Evolutionary conservation across 768 basidiomycete genomes (phyloP).

Genomic region (Pleurotus tuber-regium): DNA sequence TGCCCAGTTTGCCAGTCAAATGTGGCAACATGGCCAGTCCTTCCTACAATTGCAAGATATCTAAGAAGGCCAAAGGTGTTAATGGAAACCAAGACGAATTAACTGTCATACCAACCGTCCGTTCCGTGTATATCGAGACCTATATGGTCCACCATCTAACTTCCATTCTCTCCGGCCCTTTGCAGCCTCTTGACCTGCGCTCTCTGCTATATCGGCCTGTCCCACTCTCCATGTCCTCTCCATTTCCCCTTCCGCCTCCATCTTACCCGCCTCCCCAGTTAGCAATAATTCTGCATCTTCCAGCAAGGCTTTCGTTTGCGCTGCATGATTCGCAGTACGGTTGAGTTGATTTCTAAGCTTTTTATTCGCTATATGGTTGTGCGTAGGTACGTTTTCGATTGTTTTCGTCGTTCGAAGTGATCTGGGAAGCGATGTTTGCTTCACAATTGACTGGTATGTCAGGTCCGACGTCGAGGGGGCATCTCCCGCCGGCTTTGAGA

Average conservation of each 20-base stretch:
- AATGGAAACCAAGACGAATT: background rate
- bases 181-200: conserved; percentile 72
- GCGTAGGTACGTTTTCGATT: conserved; percentile 43
- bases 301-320: conserved; percentile 56
- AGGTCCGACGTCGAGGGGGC: conserved; percentile 33
- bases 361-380: conserved; percentile 67
- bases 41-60: conserved; percentile 84
- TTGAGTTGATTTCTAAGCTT: conserved; percentile 72
- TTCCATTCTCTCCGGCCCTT: conserved; percentile 74
- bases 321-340: conserved; percentile 58
- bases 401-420: conserved; percentile 58
- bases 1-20: conserved; percentile 92
- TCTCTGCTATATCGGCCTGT: conserved; percentile 72
- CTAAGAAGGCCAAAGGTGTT: conserved; percentile 32
- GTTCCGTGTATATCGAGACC: conserved; percentile 84
- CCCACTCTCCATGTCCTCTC: conserved; percentile 89
- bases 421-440: conserved; percentile 61
- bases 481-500: conserved; percentile 17
- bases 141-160: conserved; percentile 84
- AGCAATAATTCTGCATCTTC: conserved; percentile 74
- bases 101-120: conserved; percentile 64
- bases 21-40: conserved; percentile 82
- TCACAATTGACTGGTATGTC: conserved; percentile 56
- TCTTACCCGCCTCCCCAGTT: conserved; percentile 64
- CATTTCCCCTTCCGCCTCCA: conserved; percentile 75